Conservation (phyloP, 768 basidiomycete genomes). For the Pleurotus salmoneostramineus region DNA sequence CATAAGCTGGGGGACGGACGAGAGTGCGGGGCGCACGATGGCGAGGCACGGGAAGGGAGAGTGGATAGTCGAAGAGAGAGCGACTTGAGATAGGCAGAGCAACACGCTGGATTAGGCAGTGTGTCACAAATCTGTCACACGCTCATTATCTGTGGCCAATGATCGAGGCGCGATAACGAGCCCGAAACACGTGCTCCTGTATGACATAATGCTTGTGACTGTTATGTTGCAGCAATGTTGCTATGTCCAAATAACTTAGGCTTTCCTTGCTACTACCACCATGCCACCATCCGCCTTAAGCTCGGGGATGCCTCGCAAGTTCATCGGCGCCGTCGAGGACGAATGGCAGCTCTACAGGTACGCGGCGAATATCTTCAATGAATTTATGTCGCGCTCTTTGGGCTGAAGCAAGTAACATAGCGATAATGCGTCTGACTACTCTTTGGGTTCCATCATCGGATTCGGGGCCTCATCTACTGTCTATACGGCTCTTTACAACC, state of each 20-base stretch:
- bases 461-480: slow-evolving; percentile 93
- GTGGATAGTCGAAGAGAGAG: background rate
- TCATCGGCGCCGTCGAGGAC: slow-evolving; percentile 81
- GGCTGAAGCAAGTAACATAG: slow-evolving; percentile 27
- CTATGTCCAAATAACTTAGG: no score
- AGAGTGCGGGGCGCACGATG: background rate
- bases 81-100: background rate
- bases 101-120: background rate
- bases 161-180: slow-evolving; percentile 4
- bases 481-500: slow-evolving; percentile 69
- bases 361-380: slow-evolving; percentile 8
- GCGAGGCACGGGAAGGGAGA: background rate
- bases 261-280: background rate
- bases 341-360: slow-evolving; percentile 83
- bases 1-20: slow-evolving; percentile 35
- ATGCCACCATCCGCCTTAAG: background rate
- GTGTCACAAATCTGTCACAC: slow-evolving; percentile 5
- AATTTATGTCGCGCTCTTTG: slow-evolving; percentile 12
- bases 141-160: slow-evolving; percentile 8
- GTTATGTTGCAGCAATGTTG: no score
- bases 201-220: no score
- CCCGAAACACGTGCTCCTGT: no score
- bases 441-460: slow-evolving; percentile 74
- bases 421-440: slow-evolving; percentile 69
- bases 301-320: slow-evolving; percentile 19